A percentile compares a stretch with the other conserved stretches of the same genome.
These are phyloP conservation scores for Syzygium aromaticum DNA, from an alignment of 345 rosid species.

Conservation along the genomic window DNA sequence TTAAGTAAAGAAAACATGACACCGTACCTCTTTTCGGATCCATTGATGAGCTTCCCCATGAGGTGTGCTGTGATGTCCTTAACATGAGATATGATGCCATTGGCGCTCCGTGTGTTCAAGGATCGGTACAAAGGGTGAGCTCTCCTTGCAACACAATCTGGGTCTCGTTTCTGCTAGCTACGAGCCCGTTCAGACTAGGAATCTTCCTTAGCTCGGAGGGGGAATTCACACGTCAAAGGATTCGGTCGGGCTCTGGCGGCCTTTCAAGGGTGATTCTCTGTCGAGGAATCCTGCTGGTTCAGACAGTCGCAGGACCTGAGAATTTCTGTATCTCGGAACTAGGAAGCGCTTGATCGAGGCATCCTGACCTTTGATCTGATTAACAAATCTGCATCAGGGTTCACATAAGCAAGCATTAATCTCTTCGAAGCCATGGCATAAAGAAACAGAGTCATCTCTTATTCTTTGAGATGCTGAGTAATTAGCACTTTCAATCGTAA, in stretches of 20 bases:
- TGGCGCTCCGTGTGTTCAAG: constrained; percentile 13
- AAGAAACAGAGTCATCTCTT: background rate
- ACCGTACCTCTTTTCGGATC: constrained; percentile 59
- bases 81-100: constrained; percentile 59
- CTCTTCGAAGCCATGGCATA: constrained; percentile 44
- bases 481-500: background rate
- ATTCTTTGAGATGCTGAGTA: background rate
- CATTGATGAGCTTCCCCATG: constrained; percentile 73
- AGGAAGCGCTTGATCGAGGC: constrained; percentile 7
- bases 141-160: constrained; percentile 21
- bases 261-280: background rate
- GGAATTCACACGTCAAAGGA: constrained; percentile 14
- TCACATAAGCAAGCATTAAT: constrained; percentile 79
- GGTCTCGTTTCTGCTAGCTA: constrained; percentile 25
- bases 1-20: background rate
- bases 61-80: constrained; percentile 60
- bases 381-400: constrained; percentile 75
- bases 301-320: constrained; percentile 12
- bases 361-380: constrained; percentile 18
- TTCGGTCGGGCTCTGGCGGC: background rate
- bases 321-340: constrained; percentile 18
- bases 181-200: constrained; percentile 21
- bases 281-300: constrained; percentile 13
- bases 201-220: constrained; percentile 42
- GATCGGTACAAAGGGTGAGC: constrained; percentile 24